phyloP scores from a whole-genome alignment of 1,284 basidiomycete species.

The Pseudozyma tsukubaensis region DNA sequence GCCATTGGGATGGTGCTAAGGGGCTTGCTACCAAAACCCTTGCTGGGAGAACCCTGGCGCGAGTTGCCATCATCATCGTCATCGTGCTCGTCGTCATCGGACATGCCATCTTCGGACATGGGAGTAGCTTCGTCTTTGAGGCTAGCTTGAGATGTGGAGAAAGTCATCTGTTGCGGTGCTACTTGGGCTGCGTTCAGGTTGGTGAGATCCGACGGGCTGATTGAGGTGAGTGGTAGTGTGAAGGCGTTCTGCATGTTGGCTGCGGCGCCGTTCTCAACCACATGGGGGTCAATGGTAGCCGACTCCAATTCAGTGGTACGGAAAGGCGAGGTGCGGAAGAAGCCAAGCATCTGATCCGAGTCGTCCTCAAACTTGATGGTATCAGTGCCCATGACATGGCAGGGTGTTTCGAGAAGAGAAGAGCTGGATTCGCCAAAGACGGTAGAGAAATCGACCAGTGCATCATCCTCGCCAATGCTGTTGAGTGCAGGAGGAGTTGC shows the following conservation, averaged over 20 bases:
- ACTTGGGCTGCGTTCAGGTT: background rate
- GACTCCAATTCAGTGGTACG: constrained; percentile 33
- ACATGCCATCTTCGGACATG: constrained; percentile 50
- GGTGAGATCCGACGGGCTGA: constrained; percentile 17
- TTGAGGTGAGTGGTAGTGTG: constrained; percentile 20
- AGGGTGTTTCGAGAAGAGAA: constrained; percentile 10
- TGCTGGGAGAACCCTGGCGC: constrained; percentile 21
- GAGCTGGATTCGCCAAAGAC: constrained; percentile 37
- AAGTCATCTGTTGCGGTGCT: constrained; percentile 14
- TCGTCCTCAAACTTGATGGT: constrained; percentile 39
- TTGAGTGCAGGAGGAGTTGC: constrained; percentile 33
- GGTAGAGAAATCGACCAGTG: constrained; percentile 29
- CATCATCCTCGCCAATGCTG: constrained; percentile 27
- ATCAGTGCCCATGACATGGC: background rate
- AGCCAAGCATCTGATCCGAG: constrained; percentile 32
- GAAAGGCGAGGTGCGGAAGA: constrained; percentile 46
- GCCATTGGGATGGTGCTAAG: constrained; percentile 43
- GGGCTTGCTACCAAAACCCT: constrained; percentile 26
- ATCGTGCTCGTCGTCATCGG: constrained; percentile 42
- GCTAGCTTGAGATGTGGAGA: constrained; percentile 3
- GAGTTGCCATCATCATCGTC: constrained; percentile 20
- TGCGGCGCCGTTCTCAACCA: constrained; percentile 28
- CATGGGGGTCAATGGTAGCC: constrained; percentile 50
- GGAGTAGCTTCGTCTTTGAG: constrained; percentile 24
- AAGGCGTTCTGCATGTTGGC: constrained; percentile 2